phyloP scores from a whole-genome alignment of 2,329 filamentous ascomycete species.

The Neonectria sp. region DNA sequence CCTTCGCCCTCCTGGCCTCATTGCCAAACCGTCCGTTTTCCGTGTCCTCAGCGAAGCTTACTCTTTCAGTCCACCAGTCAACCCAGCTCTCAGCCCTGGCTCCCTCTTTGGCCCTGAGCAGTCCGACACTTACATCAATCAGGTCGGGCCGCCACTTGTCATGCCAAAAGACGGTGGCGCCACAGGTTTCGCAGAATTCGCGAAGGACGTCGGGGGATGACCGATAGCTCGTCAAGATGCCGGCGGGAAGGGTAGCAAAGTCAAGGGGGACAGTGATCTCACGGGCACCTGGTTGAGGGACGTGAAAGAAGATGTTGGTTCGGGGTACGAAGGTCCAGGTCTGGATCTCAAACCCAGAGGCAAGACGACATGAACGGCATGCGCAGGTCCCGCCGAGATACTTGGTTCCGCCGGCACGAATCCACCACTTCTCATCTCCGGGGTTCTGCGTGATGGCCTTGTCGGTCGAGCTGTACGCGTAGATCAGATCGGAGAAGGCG shows the following conservation, averaged over 20 bases:
- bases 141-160: constrained; percentile 66
- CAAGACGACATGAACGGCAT: constrained; percentile 74
- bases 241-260: constrained; percentile 54
- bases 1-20: constrained; percentile 12
- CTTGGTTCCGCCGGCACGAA: constrained; percentile 62
- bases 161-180: constrained; percentile 76
- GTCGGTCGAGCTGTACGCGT: constrained; percentile 60
- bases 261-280: constrained; percentile 47
- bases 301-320: constrained; percentile 66
- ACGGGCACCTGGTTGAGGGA: constrained; percentile 30
- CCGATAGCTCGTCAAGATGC: constrained; percentile 65
- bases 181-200: constrained; percentile 75
- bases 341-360: constrained; percentile 74
- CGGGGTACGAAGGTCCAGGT: constrained; percentile 76
- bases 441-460: constrained; percentile 57
- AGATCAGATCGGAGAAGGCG: constrained; percentile 67
- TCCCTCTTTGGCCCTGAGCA: constrained; percentile 67
- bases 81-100: constrained; percentile 72
- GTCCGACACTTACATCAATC: constrained; percentile 75
- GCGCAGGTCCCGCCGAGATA: constrained; percentile 74
- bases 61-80: constrained; percentile 71
- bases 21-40: constrained; percentile 12
- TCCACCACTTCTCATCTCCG: constrained; percentile 71
- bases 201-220: constrained; percentile 69
- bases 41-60: constrained; percentile 72